phyloP scores from a whole-genome alignment of 73 alveolate species.

The Uronychia binucleata region DNA sequence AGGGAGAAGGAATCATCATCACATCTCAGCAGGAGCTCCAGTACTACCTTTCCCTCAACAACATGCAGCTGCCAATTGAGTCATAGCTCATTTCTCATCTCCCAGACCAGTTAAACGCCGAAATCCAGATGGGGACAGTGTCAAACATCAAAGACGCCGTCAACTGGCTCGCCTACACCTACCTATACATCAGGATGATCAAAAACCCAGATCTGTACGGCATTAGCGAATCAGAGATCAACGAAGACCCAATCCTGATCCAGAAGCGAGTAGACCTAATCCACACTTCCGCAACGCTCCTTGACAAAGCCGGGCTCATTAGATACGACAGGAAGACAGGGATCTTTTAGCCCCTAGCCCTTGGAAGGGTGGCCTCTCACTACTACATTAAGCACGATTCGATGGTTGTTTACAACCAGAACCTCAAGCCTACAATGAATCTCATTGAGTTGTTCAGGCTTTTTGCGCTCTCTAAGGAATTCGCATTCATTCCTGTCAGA shows the following conservation, averaged over 20 bases:
- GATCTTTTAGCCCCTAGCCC: slow-evolving; percentile 82
- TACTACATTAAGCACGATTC: slow-evolving; percentile 97
- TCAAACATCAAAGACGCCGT: slow-evolving; percentile 97
- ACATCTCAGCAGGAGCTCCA: slow-evolving; percentile 96
- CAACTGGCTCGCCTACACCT: slow-evolving; percentile 98
- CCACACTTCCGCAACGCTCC: slow-evolving; percentile 93
- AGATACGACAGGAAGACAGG: slow-evolving; percentile 93
- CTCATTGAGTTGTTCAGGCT: slow-evolving; percentile 97
- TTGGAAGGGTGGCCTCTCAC: slow-evolving; percentile 98
- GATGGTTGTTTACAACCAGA: slow-evolving; percentile 95
- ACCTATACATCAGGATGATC: slow-evolving; percentile 94
- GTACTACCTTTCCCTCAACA: slow-evolving; percentile 96
- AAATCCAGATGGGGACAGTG: slow-evolving; percentile 90
- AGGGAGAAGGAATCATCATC: slow-evolving; percentile 99
- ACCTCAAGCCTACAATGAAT: slow-evolving; percentile 96
- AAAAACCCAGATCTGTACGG: slow-evolving; percentile 93
- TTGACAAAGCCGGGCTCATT: slow-evolving; percentile 85
- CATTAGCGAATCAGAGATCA: slow-evolving; percentile 78
- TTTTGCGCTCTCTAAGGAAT: slow-evolving; percentile 97
- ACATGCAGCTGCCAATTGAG: slow-evolving; percentile 99
- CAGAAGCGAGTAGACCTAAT: slow-evolving; percentile 89
- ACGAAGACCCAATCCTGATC: slow-evolving; percentile 88
- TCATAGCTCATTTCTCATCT: slow-evolving; percentile 91
- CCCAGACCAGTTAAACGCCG: slow-evolving; percentile 98
- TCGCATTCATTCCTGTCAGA: slow-evolving; percentile 98